phyloP scores from a whole-genome alignment of 768 basidiomycete genomes.

The Coprinellus micaceus region DNA sequence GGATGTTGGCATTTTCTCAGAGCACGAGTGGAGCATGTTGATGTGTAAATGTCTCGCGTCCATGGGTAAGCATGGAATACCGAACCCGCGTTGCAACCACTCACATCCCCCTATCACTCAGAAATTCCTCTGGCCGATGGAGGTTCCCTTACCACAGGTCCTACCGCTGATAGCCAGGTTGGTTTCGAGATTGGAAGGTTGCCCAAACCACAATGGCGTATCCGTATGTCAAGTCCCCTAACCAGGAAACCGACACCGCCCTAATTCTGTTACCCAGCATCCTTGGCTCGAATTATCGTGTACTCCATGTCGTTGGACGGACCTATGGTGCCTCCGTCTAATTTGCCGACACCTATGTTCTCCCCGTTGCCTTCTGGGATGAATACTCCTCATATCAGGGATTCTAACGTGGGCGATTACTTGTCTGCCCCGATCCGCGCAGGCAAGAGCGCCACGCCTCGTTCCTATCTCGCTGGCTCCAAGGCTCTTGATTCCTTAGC shows the following conservation, averaged over 20 bases:
- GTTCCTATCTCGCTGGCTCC: conserved; percentile 74
- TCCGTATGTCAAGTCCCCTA: conserved; percentile 43
- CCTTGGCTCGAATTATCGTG: conserved; percentile 80
- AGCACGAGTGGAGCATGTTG: conserved; percentile 78
- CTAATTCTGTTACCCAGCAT: conserved; percentile 41
- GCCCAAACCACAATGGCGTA: conserved; percentile 71
- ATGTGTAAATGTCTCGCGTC: conserved; percentile 87
- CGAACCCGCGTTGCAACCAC: conserved; percentile 2
- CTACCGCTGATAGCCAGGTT: conserved; percentile 68
- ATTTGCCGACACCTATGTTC: conserved; percentile 65
- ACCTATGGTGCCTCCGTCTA: conserved; percentile 52
- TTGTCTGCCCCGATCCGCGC: conserved; percentile 51
- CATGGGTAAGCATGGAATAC: conserved; percentile 55
- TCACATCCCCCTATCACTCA: conserved; percentile 21
- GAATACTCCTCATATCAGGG: conserved; percentile 52
- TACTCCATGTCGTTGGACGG: conserved; percentile 82
- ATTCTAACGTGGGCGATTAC: conserved; percentile 48
- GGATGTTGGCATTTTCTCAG: conserved; percentile 83
- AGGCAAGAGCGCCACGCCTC: conserved; percentile 38
- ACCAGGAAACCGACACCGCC: conserved; percentile 10
- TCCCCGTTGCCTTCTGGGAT: conserved; percentile 67
- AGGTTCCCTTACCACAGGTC: conserved; percentile 72
- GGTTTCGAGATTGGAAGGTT: conserved; percentile 71
- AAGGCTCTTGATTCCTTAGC: conserved; percentile 84
- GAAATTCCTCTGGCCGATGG: conserved; percentile 72